phyloP scores from a whole-genome alignment of 148 eudicot genomes.

The Rhododendron molle region DNA sequence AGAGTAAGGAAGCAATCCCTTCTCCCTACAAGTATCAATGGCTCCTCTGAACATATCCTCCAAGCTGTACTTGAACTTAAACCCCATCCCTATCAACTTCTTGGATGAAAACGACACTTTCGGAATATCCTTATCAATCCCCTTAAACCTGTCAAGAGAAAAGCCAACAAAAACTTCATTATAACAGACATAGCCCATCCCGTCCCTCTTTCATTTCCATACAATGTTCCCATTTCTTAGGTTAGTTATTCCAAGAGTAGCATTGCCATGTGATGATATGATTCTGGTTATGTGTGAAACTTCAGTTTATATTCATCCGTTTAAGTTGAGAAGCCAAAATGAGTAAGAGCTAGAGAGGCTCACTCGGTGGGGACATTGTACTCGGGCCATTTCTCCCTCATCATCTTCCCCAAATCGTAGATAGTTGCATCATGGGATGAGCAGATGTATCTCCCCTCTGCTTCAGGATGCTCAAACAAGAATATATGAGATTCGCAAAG shows the following conservation, averaged over 20 bases:
- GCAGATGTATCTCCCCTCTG: slow-evolving; percentile 81
- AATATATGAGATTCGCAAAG: slow-evolving; percentile 80
- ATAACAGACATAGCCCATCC: background rate
- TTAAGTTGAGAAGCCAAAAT: background rate
- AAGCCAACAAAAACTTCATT: background rate
- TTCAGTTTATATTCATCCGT: background rate
- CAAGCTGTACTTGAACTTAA: slow-evolving; percentile 70
- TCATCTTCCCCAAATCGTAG: slow-evolving; percentile 49
- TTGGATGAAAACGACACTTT: slow-evolving; percentile 57
- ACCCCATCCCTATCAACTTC: slow-evolving; percentile 61
- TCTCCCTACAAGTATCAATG: slow-evolving; percentile 69
- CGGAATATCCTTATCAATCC: slow-evolving; percentile 48
- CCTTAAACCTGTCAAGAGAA: slow-evolving; percentile 51
- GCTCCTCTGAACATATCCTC: slow-evolving; percentile 90
- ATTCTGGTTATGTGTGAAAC: background rate
- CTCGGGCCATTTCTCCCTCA: slow-evolving; percentile 71
- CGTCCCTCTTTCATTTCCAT: background rate
- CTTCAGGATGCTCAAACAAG: slow-evolving; percentile 63
- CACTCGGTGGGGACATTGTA: slow-evolving; percentile 75
- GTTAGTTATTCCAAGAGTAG: background rate
- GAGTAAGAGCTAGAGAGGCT: slow-evolving; percentile 8
- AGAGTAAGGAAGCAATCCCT: slow-evolving; percentile 68
- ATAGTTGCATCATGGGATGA: slow-evolving; percentile 81
- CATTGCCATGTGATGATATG: background rate
- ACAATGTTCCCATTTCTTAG: background rate